phyloP scores from a whole-genome alignment of 2,329 filamentous ascomycete species.

The Phialophora expanda region DNA sequence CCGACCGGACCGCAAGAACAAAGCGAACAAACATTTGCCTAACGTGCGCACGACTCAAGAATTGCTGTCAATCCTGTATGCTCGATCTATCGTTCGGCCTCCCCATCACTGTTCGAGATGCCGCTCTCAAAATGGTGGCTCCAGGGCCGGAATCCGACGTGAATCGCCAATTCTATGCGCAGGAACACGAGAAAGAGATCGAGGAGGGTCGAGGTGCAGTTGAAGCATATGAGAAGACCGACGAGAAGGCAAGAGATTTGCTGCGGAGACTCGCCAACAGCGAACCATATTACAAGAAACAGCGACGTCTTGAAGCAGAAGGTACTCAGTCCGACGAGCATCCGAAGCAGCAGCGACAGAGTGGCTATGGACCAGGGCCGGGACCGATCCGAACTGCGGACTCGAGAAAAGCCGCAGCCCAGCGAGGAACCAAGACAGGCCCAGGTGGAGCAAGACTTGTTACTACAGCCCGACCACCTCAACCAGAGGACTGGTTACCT shows the following conservation, averaged over 20 bases:
- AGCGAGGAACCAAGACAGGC: conserved; percentile 52
- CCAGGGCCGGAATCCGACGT: conserved; percentile 90
- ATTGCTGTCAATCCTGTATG: conserved; percentile 99
- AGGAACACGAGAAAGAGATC: conserved; percentile 94
- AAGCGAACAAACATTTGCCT: conserved; percentile 95
- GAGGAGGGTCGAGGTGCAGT: conserved; percentile 85
- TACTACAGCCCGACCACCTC: conserved; percentile 76
- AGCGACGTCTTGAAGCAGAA: conserved; percentile 71
- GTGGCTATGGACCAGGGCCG: conserved; percentile 51
- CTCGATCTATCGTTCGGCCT: conserved; percentile 94
- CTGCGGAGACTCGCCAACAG: conserved; percentile 83
- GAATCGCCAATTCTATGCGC: conserved; percentile 96
- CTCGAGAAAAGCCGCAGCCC: conserved; percentile 48
- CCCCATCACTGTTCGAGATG: conserved; percentile 92
- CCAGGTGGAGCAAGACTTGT: conserved; percentile 64
- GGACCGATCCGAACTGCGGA: conserved; percentile 76
- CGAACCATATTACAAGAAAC: conserved; percentile 94
- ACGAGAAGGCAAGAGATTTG: conserved; percentile 92
- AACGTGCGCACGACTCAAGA: conserved; percentile 95
- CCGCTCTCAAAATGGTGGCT: conserved; percentile 95
- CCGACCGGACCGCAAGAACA: conserved; percentile 86
- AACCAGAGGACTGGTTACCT: conserved; percentile 82
- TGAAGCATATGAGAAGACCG: conserved; percentile 94
- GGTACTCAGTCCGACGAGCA: conserved; percentile 47
- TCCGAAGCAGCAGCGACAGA: conserved; percentile 50